Conservation (phyloP, 768 basidiomycete species). For the Gyrodon lividus region DNA sequence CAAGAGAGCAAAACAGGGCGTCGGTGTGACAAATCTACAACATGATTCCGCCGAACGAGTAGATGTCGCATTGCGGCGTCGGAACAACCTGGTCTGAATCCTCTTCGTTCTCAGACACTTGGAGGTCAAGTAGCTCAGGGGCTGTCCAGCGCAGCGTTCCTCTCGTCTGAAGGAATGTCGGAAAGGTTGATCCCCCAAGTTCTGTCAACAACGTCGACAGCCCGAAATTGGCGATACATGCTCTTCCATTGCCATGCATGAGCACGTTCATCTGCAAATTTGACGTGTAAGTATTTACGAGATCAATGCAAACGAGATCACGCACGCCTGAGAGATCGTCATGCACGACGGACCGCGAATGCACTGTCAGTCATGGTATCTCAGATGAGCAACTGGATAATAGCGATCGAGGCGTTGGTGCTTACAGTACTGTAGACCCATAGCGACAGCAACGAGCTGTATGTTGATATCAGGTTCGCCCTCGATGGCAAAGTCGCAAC, state of each 20-base stretch:
- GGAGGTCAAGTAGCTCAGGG: conserved; percentile 3
- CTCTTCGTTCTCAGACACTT: background rate
- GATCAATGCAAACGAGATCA: background rate
- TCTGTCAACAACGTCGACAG: no score
- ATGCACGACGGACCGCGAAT: conserved; percentile 2
- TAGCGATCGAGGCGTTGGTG: background rate
- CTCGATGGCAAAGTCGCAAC: background rate
- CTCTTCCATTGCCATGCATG: no score
- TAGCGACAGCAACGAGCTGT: conserved; percentile 1
- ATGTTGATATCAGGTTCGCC: background rate
- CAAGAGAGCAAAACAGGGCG: no score
- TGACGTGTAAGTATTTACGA: background rate
- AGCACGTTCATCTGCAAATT: no score
- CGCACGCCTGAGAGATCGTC: conserved; percentile 9
- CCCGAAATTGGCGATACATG: no score
- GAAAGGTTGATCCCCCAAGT: no score
- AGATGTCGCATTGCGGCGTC: conserved; percentile 1
- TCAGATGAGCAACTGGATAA: background rate
- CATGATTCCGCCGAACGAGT: conserved; percentile 3
- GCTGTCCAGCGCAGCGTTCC: conserved; percentile 11
- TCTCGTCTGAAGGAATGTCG: background rate
- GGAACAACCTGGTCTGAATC: background rate
- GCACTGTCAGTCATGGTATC: conserved; percentile 2
- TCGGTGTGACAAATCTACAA: conserved; percentile 1
- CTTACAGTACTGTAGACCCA: conserved; percentile 8